These are phyloP conservation scores for Termitomyces sp. DNA, from an alignment of 768 basidiomycete genomes.

Conservation along the genomic window DNA sequence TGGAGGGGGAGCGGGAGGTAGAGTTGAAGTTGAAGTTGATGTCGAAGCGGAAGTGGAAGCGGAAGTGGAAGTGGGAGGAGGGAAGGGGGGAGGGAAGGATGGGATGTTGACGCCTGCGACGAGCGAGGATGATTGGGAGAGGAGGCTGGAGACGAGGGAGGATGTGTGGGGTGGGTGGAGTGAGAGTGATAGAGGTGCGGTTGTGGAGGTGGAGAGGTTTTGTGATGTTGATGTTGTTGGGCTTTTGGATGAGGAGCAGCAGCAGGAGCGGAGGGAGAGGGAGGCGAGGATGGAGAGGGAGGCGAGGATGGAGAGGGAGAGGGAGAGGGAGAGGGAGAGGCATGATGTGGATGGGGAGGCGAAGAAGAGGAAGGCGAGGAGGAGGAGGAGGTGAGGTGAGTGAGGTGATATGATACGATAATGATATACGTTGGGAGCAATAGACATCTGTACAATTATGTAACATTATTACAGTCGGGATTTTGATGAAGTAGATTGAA, in stretches of 20 bases:
- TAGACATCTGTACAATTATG: neutral
- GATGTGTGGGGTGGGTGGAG: slow-evolving; percentile 41
- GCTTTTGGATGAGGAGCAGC: slow-evolving; percentile 34
- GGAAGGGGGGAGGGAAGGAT: neutral
- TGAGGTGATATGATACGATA: neutral
- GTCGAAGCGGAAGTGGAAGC: no score
- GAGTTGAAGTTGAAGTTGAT: neutral
- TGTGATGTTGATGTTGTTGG: slow-evolving; percentile 40
- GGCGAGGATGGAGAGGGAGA: neutral
- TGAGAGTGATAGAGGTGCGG: slow-evolving; percentile 33
- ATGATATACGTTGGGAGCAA: neutral
- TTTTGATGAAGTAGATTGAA: neutral
- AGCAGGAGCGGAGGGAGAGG: neutral
- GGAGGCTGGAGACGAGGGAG: slow-evolving; percentile 14
- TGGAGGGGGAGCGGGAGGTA: neutral
- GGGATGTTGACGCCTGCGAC: slow-evolving; percentile 36
- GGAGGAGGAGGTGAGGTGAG: neutral
- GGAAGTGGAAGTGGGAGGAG: neutral
- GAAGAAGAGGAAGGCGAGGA: neutral
- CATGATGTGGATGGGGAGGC: no score
- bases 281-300: neutral
- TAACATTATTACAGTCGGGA: neutral
- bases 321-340: neutral
- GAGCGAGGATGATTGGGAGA: slow-evolving; percentile 25
- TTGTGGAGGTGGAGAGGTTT: slow-evolving; percentile 49